phyloP scores from a whole-genome alignment of 257 asterid species.

The Capsicum baccatum region DNA sequence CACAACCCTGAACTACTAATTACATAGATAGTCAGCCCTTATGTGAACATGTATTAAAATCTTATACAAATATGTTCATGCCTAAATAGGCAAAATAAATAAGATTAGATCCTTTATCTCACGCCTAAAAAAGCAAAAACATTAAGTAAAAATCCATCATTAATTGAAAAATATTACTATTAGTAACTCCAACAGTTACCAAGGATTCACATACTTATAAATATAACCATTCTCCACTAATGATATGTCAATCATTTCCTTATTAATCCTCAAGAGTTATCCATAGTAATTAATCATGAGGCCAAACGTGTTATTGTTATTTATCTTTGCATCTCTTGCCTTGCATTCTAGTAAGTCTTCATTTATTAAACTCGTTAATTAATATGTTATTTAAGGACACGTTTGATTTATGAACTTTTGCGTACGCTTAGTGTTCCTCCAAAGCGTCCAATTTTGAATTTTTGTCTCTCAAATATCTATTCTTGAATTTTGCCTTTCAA shows the following conservation, averaged over 20 bases:
- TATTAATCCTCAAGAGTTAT: neutral
- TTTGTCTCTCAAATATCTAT: no score
- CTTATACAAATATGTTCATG: neutral
- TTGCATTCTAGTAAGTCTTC: neutral
- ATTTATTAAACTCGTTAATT: neutral
- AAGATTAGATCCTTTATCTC: neutral
- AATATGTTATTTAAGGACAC: neutral
- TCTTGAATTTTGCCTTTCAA: no score
- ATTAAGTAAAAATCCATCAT: neutral
- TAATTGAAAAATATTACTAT: neutral
- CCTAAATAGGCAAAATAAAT: neutral
- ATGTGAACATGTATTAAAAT: neutral
- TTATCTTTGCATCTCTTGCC: neutral
- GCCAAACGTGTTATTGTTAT: neutral
- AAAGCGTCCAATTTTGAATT: no score
- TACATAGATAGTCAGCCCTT: no score
- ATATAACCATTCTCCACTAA: neutral
- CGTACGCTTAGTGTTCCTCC: no score
- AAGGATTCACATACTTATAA: neutral
- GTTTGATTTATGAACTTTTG: neutral
- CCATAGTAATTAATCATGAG: neutral
- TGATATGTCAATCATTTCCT: neutral
- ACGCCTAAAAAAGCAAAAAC: neutral
- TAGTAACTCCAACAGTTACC: neutral
- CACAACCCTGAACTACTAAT: no score